Base-by-base conservation (phyloP, 1,284 basidiomycete species). In the Apiotrichum domesticum region DNA sequence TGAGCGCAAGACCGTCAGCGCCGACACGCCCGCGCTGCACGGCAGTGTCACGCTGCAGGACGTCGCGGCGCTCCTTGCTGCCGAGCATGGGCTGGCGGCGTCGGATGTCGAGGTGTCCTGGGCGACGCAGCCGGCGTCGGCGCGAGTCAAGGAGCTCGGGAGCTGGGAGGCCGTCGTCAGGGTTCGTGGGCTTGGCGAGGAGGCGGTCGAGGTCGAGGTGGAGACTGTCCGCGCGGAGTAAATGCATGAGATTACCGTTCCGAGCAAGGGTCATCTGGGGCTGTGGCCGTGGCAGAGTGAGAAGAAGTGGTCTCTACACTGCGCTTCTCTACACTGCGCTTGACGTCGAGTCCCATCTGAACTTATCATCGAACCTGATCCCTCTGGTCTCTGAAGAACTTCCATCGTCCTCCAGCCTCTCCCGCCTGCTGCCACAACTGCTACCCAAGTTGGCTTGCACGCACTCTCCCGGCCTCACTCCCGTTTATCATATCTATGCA, bases 41-140 rank as follows among this genome's bases (percentile, higher is more conserved):
- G 71, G 71, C 29, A 71, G 69, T 7, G 51, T 75, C 5, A 71
- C 70, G 4, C 55, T 71, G 11, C 62, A 59, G 3, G 69, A 75
- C 54, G 62, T 75, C 6, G 37, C 56, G 6, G 61, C 63, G 32
- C 52, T 52, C 13, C 53, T 73, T 14, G 61, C 54, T 4, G 52
- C 51, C 6, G 55, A 67, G 35, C 59, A 55, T 45, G 64, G 58
- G 4, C 54, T 72, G 15, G 35, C 52, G 1, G 46, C 48, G 4
- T 40, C 14, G 21, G 66, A 66, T 2, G 62, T 67, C 11, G 58
- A 63, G 44, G 61, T 74, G 15, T 29, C 29, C 6, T 74, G 71
- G 71, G 40, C 13, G 3, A 61, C 52, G 11, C 52, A 63, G 44
- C 66, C 65, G 45, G 44, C 39, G 34, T 63, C 57, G 6, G 63